Conservation (phyloP, 371 early-diverging fungal genomes). For the Chytridium lagenaria region DNA sequence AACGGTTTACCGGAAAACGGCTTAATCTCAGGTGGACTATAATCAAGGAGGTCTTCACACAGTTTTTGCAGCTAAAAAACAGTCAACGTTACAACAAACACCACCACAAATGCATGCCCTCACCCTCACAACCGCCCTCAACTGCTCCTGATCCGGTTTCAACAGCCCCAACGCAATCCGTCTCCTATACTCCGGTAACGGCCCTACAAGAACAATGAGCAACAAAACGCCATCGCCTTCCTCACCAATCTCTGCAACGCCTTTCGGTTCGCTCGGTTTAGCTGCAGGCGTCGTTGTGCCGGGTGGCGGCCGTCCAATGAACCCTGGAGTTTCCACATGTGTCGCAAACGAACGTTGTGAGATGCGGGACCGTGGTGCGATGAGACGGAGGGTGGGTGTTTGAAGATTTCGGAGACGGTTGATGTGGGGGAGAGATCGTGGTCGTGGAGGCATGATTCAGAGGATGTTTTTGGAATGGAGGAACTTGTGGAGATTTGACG, state of each 20-base stretch:
- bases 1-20: constrained; percentile 3
- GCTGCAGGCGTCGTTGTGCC: background rate
- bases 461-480: too few relatives aligned
- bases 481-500: too few relatives aligned
- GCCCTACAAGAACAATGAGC: constrained; percentile 12
- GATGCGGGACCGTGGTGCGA: too few relatives aligned
- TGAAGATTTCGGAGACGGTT: too few relatives aligned
- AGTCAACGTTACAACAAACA: background rate
- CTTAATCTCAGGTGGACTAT: constrained; percentile 23
- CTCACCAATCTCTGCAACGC: constrained; percentile 10
- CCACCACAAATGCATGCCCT: background rate
- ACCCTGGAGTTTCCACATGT: too few relatives aligned
- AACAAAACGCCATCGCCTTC: background rate
- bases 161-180: constrained; percentile 25
- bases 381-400: too few relatives aligned
- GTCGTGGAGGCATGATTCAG: too few relatives aligned
- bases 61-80: constrained; percentile 28
- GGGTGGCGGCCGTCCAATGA: too few relatives aligned
- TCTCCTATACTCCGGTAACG: constrained; percentile 28
- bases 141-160: constrained; percentile 35
- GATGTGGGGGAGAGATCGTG: too few relatives aligned
- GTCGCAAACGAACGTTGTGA: too few relatives aligned
- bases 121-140: constrained; percentile 33
- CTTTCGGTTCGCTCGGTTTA: background rate
- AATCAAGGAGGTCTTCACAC: constrained; percentile 33